Percentiles rank a stretch among this genome's conserved stretches.
Evolutionary conservation across 176 grass and related monocot species (phyloP).

Genomic region (Melocanna baccifera): DNA sequence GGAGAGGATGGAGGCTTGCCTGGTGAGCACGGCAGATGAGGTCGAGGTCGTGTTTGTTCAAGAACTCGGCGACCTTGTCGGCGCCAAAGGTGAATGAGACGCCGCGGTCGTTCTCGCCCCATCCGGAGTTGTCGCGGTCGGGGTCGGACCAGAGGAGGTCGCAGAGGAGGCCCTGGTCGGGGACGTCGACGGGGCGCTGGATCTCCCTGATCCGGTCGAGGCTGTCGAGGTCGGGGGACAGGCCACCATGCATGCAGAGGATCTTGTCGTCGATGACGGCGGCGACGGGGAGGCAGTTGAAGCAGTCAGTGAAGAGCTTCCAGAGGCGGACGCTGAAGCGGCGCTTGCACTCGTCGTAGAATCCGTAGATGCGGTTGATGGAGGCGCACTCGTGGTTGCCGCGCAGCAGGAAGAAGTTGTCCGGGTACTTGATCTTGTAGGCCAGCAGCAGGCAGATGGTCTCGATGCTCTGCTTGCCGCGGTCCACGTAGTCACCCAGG

Average conservation of each 20-base stretch:
- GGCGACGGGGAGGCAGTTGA: slow-evolving; percentile 60
- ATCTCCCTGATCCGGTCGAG: slow-evolving; percentile 51
- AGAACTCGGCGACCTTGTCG: slow-evolving; percentile 53
- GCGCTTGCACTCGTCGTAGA: slow-evolving; percentile 84
- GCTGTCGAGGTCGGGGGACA: slow-evolving; percentile 55
- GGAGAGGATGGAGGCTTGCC: neutral
- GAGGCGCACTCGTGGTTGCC: slow-evolving; percentile 77
- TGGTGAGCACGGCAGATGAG: slow-evolving; percentile 71
- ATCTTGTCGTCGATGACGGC: slow-evolving; percentile 61
- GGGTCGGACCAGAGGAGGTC: slow-evolving; percentile 75
- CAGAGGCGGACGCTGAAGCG: slow-evolving; percentile 61
- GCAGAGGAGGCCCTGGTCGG: slow-evolving; percentile 61
- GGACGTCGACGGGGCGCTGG: slow-evolving; percentile 52
- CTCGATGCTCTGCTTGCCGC: slow-evolving; percentile 62
- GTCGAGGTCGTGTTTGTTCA: slow-evolving; percentile 58
- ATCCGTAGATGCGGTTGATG: slow-evolving; percentile 76
- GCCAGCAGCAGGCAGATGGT: slow-evolving; percentile 62
- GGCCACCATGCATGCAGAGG: slow-evolving; percentile 62
- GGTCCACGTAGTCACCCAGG: slow-evolving; percentile 74
- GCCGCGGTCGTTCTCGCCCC: slow-evolving; percentile 66
- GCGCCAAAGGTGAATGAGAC: slow-evolving; percentile 72
- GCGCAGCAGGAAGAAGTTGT: slow-evolving; percentile 61
- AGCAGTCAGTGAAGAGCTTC: slow-evolving; percentile 68
- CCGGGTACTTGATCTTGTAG: slow-evolving; percentile 63
- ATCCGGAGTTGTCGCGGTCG: slow-evolving; percentile 32